phyloP scores from a whole-genome alignment of 2,329 filamentous ascomycete genomes.

The Aspergillus fumigatiaffinis region DNA sequence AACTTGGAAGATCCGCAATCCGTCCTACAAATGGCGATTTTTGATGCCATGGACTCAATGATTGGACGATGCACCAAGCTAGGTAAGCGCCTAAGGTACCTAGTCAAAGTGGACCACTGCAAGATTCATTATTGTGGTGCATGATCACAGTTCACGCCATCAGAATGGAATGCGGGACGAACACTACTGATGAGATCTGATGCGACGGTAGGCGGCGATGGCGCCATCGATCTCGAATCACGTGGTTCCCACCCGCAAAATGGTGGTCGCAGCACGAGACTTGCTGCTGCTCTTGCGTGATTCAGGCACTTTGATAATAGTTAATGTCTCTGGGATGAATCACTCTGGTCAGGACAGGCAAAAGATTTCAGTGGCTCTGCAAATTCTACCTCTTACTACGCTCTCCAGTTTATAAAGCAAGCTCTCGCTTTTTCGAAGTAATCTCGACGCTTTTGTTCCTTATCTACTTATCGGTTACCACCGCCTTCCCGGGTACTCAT shows the following conservation, averaged over 20 bases:
- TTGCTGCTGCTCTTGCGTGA: constrained; percentile 17
- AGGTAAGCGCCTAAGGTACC: background rate
- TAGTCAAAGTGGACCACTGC: background rate
- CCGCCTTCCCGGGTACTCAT: background rate
- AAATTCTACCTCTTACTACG: background rate
- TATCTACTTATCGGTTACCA: background rate
- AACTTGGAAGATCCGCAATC: constrained; percentile 14
- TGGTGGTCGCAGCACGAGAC: constrained; percentile 9
- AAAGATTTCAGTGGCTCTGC: background rate
- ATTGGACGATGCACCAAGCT: background rate
- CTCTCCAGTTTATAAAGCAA: background rate
- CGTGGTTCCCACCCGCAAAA: constrained; percentile 9
- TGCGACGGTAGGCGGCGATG: constrained; percentile 12
- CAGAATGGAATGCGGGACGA: background rate
- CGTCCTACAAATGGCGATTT: constrained; percentile 9
- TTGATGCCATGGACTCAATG: constrained; percentile 10
- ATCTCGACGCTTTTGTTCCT: background rate
- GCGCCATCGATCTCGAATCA: constrained; percentile 18
- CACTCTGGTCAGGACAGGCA: background rate
- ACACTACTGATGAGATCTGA: constrained; percentile 1
- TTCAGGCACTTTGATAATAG: background rate
- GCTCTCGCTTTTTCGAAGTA: background rate
- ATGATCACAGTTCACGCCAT: background rate
- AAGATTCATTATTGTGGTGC: background rate
- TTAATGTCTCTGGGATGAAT: background rate